phyloP scores from a whole-genome alignment of 352 stramenopile species.

The Globisporangium alternatum region DNA sequence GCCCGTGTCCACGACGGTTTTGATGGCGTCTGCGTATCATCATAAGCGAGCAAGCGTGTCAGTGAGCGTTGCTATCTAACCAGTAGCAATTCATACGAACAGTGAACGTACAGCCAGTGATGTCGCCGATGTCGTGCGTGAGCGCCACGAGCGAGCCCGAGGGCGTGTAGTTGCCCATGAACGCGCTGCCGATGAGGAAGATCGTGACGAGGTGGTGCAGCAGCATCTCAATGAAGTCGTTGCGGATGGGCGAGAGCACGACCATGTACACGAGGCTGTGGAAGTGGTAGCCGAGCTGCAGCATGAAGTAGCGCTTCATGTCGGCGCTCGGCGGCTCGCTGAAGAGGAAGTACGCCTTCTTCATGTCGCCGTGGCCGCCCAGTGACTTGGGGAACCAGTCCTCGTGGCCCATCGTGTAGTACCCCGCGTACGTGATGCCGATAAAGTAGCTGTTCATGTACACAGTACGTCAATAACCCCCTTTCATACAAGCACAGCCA shows the following conservation, averaged over 20 bases:
- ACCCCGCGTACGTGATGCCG: slow-evolving; percentile 40
- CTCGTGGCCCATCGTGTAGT: slow-evolving; percentile 40
- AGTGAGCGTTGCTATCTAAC: no score
- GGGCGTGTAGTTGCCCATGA: slow-evolving; percentile 44
- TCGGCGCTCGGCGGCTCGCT: slow-evolving; percentile 28
- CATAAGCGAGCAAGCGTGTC: background rate
- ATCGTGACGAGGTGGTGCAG: slow-evolving; percentile 55
- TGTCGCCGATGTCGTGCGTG: slow-evolving; percentile 49
- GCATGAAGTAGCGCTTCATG: slow-evolving; percentile 46
- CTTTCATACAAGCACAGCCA: background rate
- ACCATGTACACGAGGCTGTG: slow-evolving; percentile 57
- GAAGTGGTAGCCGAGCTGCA: slow-evolving; percentile 58
- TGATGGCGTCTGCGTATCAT: slow-evolving; percentile 52
- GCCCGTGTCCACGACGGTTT: slow-evolving; percentile 57
- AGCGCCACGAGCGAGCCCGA: slow-evolving; percentile 47
- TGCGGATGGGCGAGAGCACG: slow-evolving; percentile 50
- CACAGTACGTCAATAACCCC: slow-evolving; percentile 3
- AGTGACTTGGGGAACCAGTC: slow-evolving; percentile 40
- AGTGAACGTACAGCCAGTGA: slow-evolving; percentile 42
- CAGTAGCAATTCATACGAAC: background rate
- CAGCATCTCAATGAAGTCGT: slow-evolving; percentile 61
- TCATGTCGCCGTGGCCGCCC: slow-evolving; percentile 31
- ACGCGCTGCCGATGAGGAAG: slow-evolving; percentile 45
- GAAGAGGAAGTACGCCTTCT: slow-evolving; percentile 30
- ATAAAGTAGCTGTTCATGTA: slow-evolving; percentile 41